Evolutionary conservation across 1,284 basidiomycete species (phyloP).

Genomic region (Boletus smithii): DNA sequence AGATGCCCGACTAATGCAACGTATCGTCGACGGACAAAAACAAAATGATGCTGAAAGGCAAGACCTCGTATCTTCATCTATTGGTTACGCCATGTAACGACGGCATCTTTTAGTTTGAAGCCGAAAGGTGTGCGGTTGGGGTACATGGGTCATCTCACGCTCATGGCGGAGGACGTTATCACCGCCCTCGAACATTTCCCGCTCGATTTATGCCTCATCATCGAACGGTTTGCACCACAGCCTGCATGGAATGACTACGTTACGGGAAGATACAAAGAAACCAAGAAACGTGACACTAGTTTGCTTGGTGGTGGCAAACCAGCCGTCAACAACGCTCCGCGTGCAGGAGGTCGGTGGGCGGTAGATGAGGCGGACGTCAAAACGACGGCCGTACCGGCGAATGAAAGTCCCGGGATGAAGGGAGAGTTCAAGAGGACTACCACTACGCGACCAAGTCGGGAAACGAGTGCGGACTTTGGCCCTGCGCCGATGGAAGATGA

Average conservation of each 20-base stretch:
- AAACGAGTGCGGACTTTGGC: conserved; percentile 67
- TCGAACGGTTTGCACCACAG: conserved; percentile 66
- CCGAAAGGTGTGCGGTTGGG: conserved; percentile 78
- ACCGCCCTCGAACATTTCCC: conserved; percentile 85
- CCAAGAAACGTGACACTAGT: conserved; percentile 77
- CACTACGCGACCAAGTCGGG: conserved; percentile 41
- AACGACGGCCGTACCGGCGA: conserved; percentile 27
- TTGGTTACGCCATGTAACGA: conserved; percentile 10
- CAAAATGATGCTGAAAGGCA: conserved; percentile 74
- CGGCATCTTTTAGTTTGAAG: conserved; percentile 43
- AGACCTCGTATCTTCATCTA: conserved; percentile 20
- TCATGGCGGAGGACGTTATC: conserved; percentile 91
- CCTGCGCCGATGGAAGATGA: conserved; percentile 45
- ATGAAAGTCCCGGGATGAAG: conserved; percentile 31
- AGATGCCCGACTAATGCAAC: conserved; percentile 74
- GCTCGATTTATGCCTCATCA: conserved; percentile 63
- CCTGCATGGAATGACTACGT: conserved; percentile 90
- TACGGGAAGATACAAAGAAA: conserved; percentile 76
- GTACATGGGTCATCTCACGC: conserved; percentile 95
- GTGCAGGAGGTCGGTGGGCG: conserved; percentile 51
- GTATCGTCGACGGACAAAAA: conserved; percentile 81
- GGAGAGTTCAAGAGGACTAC: conserved; percentile 59
- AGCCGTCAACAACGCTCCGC: conserved; percentile 41
- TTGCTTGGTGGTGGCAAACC: conserved; percentile 84
- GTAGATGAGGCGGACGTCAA: conserved; percentile 65